Evolutionary conservation across 768 basidiomycete genomes (phyloP).

Genomic region (Lentinula guzmanii): DNA sequence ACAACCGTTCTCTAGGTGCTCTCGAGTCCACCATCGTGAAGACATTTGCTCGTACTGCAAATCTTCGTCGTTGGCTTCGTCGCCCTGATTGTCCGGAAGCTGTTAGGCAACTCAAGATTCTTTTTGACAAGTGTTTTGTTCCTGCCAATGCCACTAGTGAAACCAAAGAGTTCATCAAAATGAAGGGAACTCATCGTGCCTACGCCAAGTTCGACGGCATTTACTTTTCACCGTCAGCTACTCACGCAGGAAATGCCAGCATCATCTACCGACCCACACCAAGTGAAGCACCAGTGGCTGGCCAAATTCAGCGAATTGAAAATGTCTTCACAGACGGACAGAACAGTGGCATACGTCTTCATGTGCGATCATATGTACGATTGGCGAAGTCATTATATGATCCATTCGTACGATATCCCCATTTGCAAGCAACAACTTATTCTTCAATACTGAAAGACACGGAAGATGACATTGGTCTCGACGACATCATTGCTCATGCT

Average conservation of each 20-base stretch:
- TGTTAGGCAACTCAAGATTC: not conserved
- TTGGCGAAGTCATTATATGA: not conserved
- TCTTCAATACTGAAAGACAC: not conserved
- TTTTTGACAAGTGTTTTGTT: slow-evolving; percentile 1
- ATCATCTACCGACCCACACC: not conserved
- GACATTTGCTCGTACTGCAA: not conserved
- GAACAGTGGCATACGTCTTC: not conserved
- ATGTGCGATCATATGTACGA: not conserved
- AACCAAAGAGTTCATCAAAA: not conserved
- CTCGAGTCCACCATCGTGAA: slow-evolving; percentile 3
- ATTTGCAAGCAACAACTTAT: not conserved
- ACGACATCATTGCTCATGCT: not conserved
- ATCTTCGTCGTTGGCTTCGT: not conserved
- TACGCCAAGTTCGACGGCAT: not conserved
- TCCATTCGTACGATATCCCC: not conserved
- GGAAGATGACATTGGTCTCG: not conserved
- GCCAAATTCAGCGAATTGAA: not conserved
- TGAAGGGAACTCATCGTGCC: not conserved
- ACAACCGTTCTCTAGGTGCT: not conserved
- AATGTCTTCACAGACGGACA: not conserved
- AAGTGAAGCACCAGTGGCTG: not conserved
- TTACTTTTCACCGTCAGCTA: not conserved
- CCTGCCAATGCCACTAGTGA: not conserved
- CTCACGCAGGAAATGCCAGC: not conserved
- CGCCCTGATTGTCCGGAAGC: not conserved